phyloP scores from a whole-genome alignment of 2,329 filamentous ascomycete genomes.

The Sporothrix brunneoviolacea region DNA sequence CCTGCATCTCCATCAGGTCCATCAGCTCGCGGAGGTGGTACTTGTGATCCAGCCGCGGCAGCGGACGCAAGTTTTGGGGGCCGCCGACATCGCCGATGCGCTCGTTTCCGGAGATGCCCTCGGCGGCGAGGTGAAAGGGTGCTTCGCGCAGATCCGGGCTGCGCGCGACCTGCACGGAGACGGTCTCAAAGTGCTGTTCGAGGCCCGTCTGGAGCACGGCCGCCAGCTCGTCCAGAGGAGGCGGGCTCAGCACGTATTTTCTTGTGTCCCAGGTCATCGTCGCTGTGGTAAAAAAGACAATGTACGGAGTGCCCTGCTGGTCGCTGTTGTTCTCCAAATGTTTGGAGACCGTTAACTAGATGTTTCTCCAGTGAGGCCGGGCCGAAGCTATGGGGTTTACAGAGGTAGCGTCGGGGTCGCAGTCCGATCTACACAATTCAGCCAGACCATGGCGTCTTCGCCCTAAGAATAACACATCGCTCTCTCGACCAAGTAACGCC shows the following conservation, averaged over 20 bases:
- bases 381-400: not conserved
- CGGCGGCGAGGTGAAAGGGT: constrained; percentile 32
- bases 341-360: too few relatives aligned
- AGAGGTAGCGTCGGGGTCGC: not conserved
- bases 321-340: too few relatives aligned
- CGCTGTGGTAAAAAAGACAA: too few relatives aligned
- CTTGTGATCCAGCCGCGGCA: constrained; percentile 11
- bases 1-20: constrained; percentile 14
- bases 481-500: not conserved
- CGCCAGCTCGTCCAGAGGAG: constrained; percentile 1
- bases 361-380: too few relatives aligned
- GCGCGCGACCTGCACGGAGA: not conserved
- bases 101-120: constrained; percentile 34
- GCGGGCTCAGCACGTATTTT: constrained; percentile 2
- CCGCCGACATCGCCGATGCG: constrained; percentile 39
- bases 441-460: not conserved
- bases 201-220: not conserved
- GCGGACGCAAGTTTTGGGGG: constrained; percentile 31
- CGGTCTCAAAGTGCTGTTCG: not conserved
- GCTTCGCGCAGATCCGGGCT: constrained; percentile 31
- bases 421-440: not conserved
- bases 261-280: not conserved
- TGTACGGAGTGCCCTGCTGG: too few relatives aligned
- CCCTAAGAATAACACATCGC: not conserved
- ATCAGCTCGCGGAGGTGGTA: constrained; percentile 10